Evolutionary conservation across 2,329 filamentous ascomycete genomes (phyloP).

Genomic region (Colletotrichum melonis): DNA sequence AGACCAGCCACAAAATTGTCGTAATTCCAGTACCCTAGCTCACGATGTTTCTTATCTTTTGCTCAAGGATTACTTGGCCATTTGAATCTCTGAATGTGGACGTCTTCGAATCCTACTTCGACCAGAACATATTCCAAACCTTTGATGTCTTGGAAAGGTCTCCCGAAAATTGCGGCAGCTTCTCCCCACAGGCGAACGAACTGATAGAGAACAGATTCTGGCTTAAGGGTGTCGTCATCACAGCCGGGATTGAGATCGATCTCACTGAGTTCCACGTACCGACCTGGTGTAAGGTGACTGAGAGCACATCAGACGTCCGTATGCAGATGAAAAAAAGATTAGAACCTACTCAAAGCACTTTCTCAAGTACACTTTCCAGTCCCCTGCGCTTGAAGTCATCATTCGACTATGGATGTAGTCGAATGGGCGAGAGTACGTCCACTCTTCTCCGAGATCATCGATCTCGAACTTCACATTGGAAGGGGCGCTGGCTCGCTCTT

Average conservation of each 20-base stretch:
- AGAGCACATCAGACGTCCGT: too few species aligned
- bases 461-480: too few species aligned
- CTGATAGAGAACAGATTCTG: constrained; percentile 42
- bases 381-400: too few species aligned
- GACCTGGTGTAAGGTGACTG: too few species aligned
- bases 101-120: constrained; percentile 46
- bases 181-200: constrained; percentile 1
- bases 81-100: constrained; percentile 33
- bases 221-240: constrained; percentile 52
- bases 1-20: constrained; percentile 45
- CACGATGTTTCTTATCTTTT: constrained; percentile 45
- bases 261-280: constrained; percentile 52
- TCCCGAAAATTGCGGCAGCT: not conserved
- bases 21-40: constrained; percentile 46
- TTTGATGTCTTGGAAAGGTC: not conserved
- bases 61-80: constrained; percentile 51
- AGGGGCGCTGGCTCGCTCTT: too few species aligned
- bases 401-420: too few species aligned
- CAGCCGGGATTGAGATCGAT: constrained; percentile 49
- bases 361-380: too few species aligned
- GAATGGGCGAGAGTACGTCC: too few species aligned
- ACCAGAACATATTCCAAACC: constrained; percentile 24
- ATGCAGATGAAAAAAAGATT: too few species aligned
- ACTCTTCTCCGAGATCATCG: too few species aligned
- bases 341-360: too few species aligned